phyloP scores from a whole-genome alignment of 345 rosid genomes.

The Eucalyptus regnans region DNA sequence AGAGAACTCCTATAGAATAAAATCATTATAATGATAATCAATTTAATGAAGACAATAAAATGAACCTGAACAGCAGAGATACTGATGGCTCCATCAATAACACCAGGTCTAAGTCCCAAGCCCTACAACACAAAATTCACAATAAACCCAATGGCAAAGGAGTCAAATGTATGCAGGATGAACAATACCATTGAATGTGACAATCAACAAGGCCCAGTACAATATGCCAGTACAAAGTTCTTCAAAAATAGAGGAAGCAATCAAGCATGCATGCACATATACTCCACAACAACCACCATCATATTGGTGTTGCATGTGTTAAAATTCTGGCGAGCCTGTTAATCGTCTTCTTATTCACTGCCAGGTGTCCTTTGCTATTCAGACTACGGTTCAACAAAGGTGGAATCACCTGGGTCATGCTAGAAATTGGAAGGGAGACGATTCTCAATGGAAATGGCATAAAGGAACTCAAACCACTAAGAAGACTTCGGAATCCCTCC shows the following conservation, averaged over 20 bases:
- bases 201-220: background rate
- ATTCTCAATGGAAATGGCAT: background rate
- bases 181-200: background rate
- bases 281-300: background rate
- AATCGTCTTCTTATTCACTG: background rate
- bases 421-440: background rate
- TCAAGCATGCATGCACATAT: background rate
- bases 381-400: background rate
- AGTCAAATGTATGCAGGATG: background rate
- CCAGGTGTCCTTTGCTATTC: background rate
- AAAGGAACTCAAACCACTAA: background rate
- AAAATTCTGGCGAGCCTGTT: background rate
- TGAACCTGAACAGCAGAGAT: constrained; percentile 89
- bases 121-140: constrained; percentile 37
- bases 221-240: background rate
- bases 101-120: constrained; percentile 75
- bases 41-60: background rate
- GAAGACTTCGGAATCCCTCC: background rate
- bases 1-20: background rate
- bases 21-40: background rate
- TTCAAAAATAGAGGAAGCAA: background rate
- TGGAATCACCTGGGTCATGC: background rate
- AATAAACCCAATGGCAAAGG: background rate
- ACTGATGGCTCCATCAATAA: constrained; percentile 90
- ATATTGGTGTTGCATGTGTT: background rate